Evolutionary conservation across 345 rosid species (phyloP).

Genomic region (Lepidium aucheri): DNA sequence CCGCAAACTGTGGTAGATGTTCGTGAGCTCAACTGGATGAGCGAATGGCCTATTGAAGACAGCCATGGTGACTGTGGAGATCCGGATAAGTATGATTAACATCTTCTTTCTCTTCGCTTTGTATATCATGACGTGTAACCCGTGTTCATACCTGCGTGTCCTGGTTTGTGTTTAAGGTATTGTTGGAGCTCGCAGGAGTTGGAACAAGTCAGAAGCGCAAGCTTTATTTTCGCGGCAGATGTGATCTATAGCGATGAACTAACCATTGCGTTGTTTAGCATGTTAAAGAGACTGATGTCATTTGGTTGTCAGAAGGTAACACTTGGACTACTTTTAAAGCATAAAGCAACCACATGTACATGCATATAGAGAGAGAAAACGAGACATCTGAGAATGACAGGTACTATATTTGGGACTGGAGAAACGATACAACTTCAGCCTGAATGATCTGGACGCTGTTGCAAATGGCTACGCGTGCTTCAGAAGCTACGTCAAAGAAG

Average conservation of each 20-base stretch:
- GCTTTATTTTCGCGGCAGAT: conserved; percentile 26
- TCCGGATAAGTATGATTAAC: conserved; percentile 29
- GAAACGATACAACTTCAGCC: conserved; percentile 89
- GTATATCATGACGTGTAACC: not conserved
- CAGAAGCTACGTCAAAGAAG: conserved; percentile 43
- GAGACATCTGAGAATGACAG: conserved; percentile 21
- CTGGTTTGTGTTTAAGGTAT: conserved; percentile 9
- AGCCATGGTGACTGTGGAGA: conserved; percentile 12
- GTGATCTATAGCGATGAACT: conserved; percentile 32
- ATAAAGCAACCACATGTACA: not conserved
- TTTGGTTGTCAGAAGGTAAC: conserved; percentile 27
- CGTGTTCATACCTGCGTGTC: not conserved
- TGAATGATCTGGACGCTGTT: conserved; percentile 56
- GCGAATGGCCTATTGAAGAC: conserved; percentile 52
- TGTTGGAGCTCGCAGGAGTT: conserved; percentile 24
- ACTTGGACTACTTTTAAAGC: not conserved
- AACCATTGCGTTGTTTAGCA: conserved; percentile 22
- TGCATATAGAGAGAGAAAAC: not conserved
- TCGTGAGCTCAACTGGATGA: conserved; percentile 73
- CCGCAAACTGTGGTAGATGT: conserved; percentile 40
- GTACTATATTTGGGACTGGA: conserved; percentile 77
- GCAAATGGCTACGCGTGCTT: conserved; percentile 80
- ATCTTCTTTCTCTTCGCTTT: not conserved
- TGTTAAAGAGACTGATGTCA: conserved; percentile 24
- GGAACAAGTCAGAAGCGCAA: conserved; percentile 19